Conservation (phyloP, 768 basidiomycete genomes). For the Pleurotus tuoliensis region DNA sequence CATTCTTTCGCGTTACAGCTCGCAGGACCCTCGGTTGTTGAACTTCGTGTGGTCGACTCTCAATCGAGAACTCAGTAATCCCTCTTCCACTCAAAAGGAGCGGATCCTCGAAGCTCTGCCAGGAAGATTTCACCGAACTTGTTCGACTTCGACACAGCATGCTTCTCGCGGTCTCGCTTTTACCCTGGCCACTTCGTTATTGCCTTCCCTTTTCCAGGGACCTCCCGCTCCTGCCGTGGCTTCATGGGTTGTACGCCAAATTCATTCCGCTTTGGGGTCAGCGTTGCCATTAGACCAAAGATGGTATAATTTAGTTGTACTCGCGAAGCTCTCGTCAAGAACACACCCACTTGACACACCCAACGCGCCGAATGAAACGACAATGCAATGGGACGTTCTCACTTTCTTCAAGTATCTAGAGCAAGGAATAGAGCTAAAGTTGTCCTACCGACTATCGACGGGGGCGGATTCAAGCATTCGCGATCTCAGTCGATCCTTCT, state of each 20-base stretch:
- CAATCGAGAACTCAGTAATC: conserved; percentile 18
- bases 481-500: conserved; percentile 30
- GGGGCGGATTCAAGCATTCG: conserved; percentile 4
- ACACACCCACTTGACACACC: background rate
- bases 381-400: background rate
- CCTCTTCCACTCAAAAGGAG: conserved; percentile 25
- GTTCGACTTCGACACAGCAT: background rate
- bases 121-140: conserved; percentile 22
- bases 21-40: conserved; percentile 31
- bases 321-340: conserved; percentile 26
- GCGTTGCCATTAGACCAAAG: conserved; percentile 24
- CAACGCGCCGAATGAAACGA: background rate
- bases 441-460: background rate
- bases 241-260: background rate
- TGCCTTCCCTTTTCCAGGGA: conserved; percentile 14
- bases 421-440: background rate
- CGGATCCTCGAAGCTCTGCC: conserved; percentile 31
- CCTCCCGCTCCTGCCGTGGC: background rate
- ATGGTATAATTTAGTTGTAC: conserved; percentile 39
- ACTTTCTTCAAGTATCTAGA: background rate
- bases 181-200: conserved; percentile 20
- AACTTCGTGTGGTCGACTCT: conserved; percentile 39
- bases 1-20: conserved; percentile 26
- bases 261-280: conserved; percentile 25
- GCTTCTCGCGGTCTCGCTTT: conserved; percentile 14